Conservation (phyloP, 2,329 filamentous ascomycete species). For the Fonsecaea monophora region DNA sequence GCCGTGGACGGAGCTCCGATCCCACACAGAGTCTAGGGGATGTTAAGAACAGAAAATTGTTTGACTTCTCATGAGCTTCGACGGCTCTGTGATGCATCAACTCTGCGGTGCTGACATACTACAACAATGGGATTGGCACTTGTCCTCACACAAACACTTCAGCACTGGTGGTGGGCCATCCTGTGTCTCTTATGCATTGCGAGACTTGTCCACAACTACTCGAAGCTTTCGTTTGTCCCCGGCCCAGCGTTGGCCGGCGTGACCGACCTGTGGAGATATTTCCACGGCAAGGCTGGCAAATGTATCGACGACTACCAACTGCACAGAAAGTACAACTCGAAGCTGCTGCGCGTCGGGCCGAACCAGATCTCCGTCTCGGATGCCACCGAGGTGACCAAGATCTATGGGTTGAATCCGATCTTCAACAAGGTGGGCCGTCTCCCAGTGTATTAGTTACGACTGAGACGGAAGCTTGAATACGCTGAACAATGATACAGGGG, state of each 20-base stretch:
- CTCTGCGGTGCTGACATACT: not conserved
- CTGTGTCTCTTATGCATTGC: not conserved
- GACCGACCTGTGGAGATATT: slow-evolving; percentile 7
- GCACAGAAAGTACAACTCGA: slow-evolving; percentile 12
- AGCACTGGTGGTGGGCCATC: slow-evolving; percentile 3
- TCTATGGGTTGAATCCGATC: slow-evolving; percentile 18
- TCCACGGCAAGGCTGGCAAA: not conserved
- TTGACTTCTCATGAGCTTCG: not conserved
- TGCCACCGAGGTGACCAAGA: slow-evolving; percentile 9
- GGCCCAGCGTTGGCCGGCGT: slow-evolving; percentile 2
- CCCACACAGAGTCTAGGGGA: not conserved
- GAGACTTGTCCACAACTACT: not conserved
- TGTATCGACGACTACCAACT: slow-evolving; percentile 8
- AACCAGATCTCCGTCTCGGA: slow-evolving; percentile 21
- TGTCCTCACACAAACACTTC: not conserved
- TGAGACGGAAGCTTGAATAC: not conserved
- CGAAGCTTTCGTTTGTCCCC: not conserved
- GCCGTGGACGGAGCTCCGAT: not conserved
- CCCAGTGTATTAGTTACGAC: not conserved
- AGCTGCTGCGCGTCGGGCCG: slow-evolving; percentile 25
- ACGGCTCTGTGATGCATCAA: not conserved
- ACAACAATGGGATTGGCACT: not conserved
- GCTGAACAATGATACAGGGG: not conserved
- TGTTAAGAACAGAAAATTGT: not conserved
- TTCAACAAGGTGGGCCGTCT: slow-evolving; percentile 11